Conservation (phyloP, 2,329 filamentous ascomycete genomes). For the Fusarium domesticum region DNA sequence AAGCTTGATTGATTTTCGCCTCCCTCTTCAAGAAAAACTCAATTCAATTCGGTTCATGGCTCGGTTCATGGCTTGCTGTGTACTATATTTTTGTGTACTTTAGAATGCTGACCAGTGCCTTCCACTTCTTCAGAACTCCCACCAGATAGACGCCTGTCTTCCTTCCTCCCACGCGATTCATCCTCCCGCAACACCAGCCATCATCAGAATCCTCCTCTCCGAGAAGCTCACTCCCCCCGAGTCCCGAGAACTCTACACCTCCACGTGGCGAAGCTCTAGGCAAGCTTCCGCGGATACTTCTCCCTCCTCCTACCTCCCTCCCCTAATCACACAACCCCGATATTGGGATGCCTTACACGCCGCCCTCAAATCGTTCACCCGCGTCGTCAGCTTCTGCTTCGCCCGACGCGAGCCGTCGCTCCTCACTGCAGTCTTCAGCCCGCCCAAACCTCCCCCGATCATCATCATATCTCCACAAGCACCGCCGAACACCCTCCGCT, state of each 20-base stretch:
- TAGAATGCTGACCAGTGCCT: neutral
- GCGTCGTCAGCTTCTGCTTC: conserved; percentile 57
- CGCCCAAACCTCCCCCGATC: conserved; percentile 60
- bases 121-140: neutral
- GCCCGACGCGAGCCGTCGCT: conserved; percentile 55
- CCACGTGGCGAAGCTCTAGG: conserved; percentile 20
- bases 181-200: neutral
- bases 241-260: conserved; percentile 12
- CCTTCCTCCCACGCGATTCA: neutral
- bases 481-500: conserved; percentile 57
- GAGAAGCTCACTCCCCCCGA: too few relatives aligned
- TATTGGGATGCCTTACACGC: conserved; percentile 81
- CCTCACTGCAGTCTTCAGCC: conserved; percentile 51
- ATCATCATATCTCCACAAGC: conserved; percentile 62
- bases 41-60: neutral
- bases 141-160: neutral
- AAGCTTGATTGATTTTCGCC: neutral
- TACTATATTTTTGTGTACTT: too few relatives aligned
- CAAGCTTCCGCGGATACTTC: conserved; percentile 24
- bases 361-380: conserved; percentile 66
- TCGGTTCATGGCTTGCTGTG: neutral
- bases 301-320: conserved; percentile 7
- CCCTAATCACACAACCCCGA: conserved; percentile 19
- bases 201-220: neutral
- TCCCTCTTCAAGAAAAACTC: neutral